phyloP scores from a whole-genome alignment of 1,284 basidiomycete genomes.

The Rhodotorula sp. region DNA sequence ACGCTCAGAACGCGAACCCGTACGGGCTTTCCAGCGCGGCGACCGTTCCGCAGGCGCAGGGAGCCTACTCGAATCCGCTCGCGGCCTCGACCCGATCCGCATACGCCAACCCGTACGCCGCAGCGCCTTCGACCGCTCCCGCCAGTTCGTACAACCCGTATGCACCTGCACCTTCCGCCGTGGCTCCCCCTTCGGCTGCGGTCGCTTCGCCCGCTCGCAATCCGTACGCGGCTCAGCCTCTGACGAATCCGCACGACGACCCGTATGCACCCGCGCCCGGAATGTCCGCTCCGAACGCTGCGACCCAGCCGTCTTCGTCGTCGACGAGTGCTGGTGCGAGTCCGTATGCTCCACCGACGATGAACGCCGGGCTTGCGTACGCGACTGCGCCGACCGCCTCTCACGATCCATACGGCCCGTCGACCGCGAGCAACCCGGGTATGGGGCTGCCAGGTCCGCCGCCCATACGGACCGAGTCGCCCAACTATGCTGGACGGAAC shows the following conservation, averaged over 20 bases:
- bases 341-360: constrained; percentile 13
- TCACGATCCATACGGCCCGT: constrained; percentile 31
- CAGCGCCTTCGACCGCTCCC: background rate
- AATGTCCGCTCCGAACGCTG: constrained; percentile 29
- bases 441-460: constrained; percentile 44
- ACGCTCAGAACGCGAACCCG: background rate
- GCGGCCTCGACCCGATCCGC: constrained; percentile 16
- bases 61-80: constrained; percentile 4
- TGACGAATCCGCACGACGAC: constrained; percentile 31
- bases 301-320: background rate
- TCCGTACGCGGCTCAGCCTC: constrained; percentile 23
- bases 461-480: constrained; percentile 47
- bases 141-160: constrained; percentile 20
- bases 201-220: constrained; percentile 24
- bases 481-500: constrained; percentile 46
- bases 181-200: background rate
- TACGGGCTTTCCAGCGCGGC: background rate
- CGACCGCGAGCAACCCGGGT: constrained; percentile 16
- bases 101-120: constrained; percentile 23
- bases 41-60: background rate
- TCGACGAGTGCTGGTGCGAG: background rate
- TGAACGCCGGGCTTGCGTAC: constrained; percentile 32
- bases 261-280: constrained; percentile 38
- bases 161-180: background rate
- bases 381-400: constrained; percentile 38